These are phyloP conservation scores for Rhizopus microsporus DNA, from an alignment of 371 early-diverging fungal genomes.

Conservation along the genomic window DNA sequence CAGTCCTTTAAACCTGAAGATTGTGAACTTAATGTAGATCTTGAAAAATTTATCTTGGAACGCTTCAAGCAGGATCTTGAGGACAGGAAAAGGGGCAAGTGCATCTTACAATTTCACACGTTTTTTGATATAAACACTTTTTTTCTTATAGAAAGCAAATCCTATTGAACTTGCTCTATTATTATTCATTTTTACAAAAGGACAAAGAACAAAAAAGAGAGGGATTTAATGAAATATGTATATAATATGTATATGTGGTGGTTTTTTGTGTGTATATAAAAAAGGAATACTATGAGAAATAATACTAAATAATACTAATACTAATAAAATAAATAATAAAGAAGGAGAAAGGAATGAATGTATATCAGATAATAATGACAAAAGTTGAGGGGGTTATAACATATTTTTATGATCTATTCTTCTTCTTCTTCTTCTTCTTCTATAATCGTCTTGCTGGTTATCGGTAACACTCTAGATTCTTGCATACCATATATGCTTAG, in stretches of 20 bases:
- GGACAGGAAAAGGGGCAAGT: not conserved
- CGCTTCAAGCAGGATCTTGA: not conserved
- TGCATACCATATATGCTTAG: conserved; percentile 43
- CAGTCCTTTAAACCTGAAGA: conserved; percentile 4
- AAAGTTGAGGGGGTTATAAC: not conserved
- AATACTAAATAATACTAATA: too few relatives aligned
- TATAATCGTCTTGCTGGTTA: conserved; percentile 61
- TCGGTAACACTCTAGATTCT: conserved; percentile 31
- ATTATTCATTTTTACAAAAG: not conserved
- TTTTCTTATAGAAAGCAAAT: too few relatives aligned
- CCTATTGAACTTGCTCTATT: too few relatives aligned
- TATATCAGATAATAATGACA: not conserved
- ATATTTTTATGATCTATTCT: conserved; percentile 10
- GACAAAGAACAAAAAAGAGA: not conserved
- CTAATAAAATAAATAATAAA: too few relatives aligned
- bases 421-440: conserved; percentile 79
- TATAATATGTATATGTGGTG: too few relatives aligned
- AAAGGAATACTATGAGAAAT: not conserved
- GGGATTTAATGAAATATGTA: not conserved
- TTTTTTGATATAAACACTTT: too few relatives aligned
- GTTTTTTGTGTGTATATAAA: not conserved
- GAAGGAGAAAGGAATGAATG: not conserved
- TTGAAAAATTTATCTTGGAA: conserved; percentile 8
- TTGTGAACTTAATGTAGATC: conserved; percentile 7
- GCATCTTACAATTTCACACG: too few relatives aligned